These are phyloP conservation scores for Nepenthes gracilis DNA, from an alignment of 148 eudicot genomes.

Conservation along the genomic window DNA sequence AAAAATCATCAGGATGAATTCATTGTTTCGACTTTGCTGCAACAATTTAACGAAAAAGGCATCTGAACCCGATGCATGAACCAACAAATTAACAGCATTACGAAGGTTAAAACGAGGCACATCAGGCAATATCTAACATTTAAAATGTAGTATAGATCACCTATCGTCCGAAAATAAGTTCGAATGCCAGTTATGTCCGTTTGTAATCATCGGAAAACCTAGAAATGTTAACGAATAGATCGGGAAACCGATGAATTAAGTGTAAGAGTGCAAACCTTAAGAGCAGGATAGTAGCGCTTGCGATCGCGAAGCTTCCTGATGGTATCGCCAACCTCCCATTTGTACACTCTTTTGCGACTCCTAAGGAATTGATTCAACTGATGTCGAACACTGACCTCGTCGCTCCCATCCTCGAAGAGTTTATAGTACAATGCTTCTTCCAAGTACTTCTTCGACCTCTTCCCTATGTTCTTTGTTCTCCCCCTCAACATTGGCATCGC, in stretches of 20 bases:
- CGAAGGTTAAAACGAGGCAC: no score
- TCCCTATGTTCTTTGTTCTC: constrained; percentile 42
- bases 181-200: no score
- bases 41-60: no score
- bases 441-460: constrained; percentile 63
- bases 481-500: constrained; percentile 22
- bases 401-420: constrained; percentile 64
- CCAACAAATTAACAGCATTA: no score
- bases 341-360: constrained; percentile 46
- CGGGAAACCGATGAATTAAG: no score
- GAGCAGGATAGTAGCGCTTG: constrained; percentile 61
- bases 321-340: constrained; percentile 90
- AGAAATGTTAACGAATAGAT: neutral
- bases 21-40: no score
- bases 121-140: no score
- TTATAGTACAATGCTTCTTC: constrained; percentile 64
- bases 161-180: no score
- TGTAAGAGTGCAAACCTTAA: constrained; percentile 38
- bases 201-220: no score
- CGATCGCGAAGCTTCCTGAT: constrained; percentile 71
- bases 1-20: no score
- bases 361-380: constrained; percentile 60
- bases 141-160: no score
- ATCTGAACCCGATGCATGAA: no score
- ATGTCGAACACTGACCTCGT: constrained; percentile 52